Conservation (phyloP, 192 early-diverging fungal species). For the Coemansia sp. region DNA sequence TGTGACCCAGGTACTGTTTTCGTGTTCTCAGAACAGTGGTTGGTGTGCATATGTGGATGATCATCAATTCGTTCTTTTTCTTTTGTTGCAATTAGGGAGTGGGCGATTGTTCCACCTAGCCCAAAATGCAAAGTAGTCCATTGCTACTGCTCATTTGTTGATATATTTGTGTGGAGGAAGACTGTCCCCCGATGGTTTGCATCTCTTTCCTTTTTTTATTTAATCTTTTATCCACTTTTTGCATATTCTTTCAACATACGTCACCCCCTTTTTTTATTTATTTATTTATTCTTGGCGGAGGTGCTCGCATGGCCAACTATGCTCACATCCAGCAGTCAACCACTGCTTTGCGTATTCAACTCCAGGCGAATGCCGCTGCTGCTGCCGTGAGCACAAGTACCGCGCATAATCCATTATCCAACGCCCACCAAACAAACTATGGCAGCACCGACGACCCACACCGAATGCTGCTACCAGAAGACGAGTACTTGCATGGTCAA, state of each 20-base stretch:
- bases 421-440: background rate
- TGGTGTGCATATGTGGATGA: background rate
- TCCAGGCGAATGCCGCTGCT: background rate
- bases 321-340: conserved; percentile 20
- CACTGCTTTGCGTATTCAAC: conserved; percentile 11
- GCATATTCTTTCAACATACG: background rate
- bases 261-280: too few species aligned
- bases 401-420: background rate
- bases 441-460: conserved; percentile 6
- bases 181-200: background rate
- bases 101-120: background rate
- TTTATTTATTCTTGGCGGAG: background rate
- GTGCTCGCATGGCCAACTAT: conserved; percentile 4
- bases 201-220: background rate
- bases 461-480: background rate
- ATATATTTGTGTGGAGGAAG: conserved; percentile 10
- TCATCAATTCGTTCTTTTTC: background rate
- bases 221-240: background rate
- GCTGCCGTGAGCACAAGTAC: background rate
- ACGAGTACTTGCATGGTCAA: background rate
- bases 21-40: too few species aligned
- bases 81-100: background rate
- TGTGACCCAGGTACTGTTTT: background rate
- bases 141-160: background rate
- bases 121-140: background rate